Evolutionary conservation across 805 yeast species (phyloP).

Genomic region (Komagataella mondaviorum): DNA sequence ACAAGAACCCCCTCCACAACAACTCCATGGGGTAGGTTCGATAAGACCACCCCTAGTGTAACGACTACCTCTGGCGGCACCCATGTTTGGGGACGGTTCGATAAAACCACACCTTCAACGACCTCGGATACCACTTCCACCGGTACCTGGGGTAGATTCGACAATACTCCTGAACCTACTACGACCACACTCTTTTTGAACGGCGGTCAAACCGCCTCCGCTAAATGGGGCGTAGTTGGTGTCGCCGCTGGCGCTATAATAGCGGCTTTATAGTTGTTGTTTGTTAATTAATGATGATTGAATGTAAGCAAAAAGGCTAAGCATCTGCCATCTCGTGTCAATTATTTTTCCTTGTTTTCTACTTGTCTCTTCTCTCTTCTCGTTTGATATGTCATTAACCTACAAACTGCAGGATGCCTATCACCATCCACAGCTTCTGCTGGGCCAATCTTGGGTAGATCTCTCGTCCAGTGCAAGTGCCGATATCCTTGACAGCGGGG

Average conservation of each 20-base stretch:
- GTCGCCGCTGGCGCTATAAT: background rate
- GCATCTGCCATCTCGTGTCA: background rate
- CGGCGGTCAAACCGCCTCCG: background rate
- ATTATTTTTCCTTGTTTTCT: background rate
- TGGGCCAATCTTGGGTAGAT: background rate
- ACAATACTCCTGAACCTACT: slow-evolving; percentile 25
- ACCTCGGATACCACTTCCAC: slow-evolving; percentile 20
- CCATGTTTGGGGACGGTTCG: slow-evolving; percentile 42
- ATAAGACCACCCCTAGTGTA: slow-evolving; percentile 26
- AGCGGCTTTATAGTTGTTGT: background rate
- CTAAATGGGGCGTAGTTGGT: background rate
- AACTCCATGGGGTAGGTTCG: slow-evolving; percentile 31
- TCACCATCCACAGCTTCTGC: background rate
- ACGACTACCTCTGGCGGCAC: slow-evolving; percentile 28
- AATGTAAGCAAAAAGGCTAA: too few species aligned
- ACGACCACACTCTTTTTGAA: slow-evolving; percentile 9
- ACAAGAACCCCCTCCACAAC: slow-evolving; percentile 26
- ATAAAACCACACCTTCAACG: slow-evolving; percentile 25
- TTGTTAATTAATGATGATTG: background rate
- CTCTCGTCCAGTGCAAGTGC: background rate
- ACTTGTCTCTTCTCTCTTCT: background rate
- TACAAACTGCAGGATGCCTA: background rate
- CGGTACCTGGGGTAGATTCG: slow-evolving; percentile 33
- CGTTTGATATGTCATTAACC: background rate
- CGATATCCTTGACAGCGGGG: background rate